Percentiles rank a stretch among this genome's conserved stretches.
Evolutionary conservation across 495 filamentous ascomycete species (phyloP).

Genomic region (Sphaerosporella brunnea): DNA sequence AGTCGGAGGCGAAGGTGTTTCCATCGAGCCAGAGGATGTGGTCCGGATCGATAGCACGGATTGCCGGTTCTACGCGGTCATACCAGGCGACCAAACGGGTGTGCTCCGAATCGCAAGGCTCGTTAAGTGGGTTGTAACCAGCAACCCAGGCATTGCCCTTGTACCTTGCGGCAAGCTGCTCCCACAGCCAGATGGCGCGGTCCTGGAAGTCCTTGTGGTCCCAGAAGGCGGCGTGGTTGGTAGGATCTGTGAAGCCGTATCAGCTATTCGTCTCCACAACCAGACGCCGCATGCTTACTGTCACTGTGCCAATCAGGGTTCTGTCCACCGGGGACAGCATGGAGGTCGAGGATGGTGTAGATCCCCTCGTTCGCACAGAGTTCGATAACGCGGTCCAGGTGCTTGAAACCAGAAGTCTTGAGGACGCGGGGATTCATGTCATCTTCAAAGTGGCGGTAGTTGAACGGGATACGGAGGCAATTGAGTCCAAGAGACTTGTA

Average conservation of each 20-base stretch:
- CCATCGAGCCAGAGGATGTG: constrained; percentile 50
- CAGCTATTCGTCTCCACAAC: no score
- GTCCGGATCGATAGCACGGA: constrained; percentile 40
- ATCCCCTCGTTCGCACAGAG: constrained; percentile 39
- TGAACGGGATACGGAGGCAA: constrained; percentile 46
- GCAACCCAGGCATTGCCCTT: constrained; percentile 38
- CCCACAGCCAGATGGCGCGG: constrained; percentile 42
- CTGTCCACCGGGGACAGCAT: constrained; percentile 44
- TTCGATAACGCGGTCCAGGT: constrained; percentile 42
- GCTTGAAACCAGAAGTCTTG: constrained; percentile 40
- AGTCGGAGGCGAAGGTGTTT: constrained; percentile 45
- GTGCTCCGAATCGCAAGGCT: constrained; percentile 43
- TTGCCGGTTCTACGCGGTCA: constrained; percentile 38
- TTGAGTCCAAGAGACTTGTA: constrained; percentile 41
- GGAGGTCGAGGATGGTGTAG: constrained; percentile 47
- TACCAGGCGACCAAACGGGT: constrained; percentile 39
- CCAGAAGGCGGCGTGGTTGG: constrained; percentile 44
- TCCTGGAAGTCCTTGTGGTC: constrained; percentile 46
- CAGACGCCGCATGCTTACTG: no score
- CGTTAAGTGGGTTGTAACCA: constrained; percentile 51
- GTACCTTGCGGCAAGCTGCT: constrained; percentile 40
- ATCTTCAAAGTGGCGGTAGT: constrained; percentile 48
- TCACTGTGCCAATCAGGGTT: constrained; percentile 51
- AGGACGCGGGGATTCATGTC: constrained; percentile 42
- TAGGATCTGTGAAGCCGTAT: no score